Evolutionary conservation across 108 stramenopile genomes (phyloP).

Genomic region (Asterionellopsis glacialis): DNA sequence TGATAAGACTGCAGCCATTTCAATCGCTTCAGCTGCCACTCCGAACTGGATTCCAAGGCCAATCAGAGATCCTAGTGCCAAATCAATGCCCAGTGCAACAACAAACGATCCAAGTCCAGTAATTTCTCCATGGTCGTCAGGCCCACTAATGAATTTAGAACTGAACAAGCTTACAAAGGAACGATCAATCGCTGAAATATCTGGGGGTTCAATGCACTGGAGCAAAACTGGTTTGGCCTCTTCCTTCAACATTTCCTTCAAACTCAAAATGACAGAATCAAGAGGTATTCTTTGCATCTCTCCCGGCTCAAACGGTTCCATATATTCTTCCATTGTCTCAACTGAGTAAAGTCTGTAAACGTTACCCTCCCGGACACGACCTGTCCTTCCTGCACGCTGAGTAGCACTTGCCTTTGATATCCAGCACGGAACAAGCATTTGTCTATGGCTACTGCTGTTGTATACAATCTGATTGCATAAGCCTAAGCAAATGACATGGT

Average conservation of each 20-base stretch:
- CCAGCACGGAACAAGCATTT: constrained; percentile 83
- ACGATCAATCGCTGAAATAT: constrained; percentile 59
- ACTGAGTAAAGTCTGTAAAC: constrained; percentile 87
- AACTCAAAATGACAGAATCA: constrained; percentile 64
- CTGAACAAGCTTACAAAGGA: constrained; percentile 67
- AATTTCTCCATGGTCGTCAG: constrained; percentile 63
- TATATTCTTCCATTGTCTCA: constrained; percentile 46
- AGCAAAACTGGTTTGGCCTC: constrained; percentile 62
- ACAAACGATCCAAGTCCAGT: constrained; percentile 73
- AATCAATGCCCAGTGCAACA: constrained; percentile 68
- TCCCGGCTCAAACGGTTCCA: constrained; percentile 68
- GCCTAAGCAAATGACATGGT: constrained; percentile 94
- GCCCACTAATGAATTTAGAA: constrained; percentile 52
- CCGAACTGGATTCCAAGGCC: constrained; percentile 87
- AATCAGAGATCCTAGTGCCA: constrained; percentile 65
- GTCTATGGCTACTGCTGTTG: constrained; percentile 62
- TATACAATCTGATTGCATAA: constrained; percentile 77
- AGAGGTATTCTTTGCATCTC: constrained; percentile 81
- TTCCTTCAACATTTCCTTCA: constrained; percentile 69
- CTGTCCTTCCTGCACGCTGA: constrained; percentile 95
- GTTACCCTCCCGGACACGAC: constrained; percentile 82
- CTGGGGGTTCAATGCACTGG: constrained; percentile 81
- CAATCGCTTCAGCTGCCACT: constrained; percentile 72
- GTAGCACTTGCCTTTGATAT: constrained; percentile 84
- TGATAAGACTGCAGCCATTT: constrained; percentile 73